phyloP scores from a whole-genome alignment of 1,284 basidiomycete genomes.

The Microbotryum silenes-acaulis region DNA sequence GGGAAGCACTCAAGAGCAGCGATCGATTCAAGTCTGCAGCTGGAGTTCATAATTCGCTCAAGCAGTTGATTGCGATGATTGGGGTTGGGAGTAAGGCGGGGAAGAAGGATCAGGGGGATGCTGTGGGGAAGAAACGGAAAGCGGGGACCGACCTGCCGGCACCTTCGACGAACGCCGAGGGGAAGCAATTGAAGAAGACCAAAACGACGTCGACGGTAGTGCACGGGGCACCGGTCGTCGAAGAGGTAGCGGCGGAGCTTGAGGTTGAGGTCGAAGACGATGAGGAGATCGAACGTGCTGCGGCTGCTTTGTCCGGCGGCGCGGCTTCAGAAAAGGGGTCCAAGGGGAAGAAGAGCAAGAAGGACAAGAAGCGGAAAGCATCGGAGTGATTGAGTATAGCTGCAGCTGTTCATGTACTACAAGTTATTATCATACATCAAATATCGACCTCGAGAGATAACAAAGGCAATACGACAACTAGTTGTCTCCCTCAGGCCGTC shows the following conservation, averaged over 20 bases:
- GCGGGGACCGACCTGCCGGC: slow-evolving; percentile 1
- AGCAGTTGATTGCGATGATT: slow-evolving; percentile 23
- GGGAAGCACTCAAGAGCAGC: slow-evolving; percentile 1
- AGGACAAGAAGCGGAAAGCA: slow-evolving; percentile 18
- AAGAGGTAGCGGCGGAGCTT: slow-evolving; percentile 14
- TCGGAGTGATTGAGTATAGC: not conserved
- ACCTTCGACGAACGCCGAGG: not conserved
- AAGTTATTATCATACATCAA: too few species aligned
- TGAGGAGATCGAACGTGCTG: slow-evolving; percentile 3
- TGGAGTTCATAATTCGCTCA: slow-evolving; percentile 16
- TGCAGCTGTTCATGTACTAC: too few species aligned
- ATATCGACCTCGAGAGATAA: too few species aligned
- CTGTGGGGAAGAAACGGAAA: slow-evolving; percentile 26
- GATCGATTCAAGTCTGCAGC: slow-evolving; percentile 28
- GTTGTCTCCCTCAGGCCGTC: too few species aligned
- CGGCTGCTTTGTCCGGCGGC: not conserved
- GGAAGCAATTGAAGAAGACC: slow-evolving; percentile 13
- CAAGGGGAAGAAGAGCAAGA: slow-evolving; percentile 16
- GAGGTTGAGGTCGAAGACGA: slow-evolving; percentile 10
- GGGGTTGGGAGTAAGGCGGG: not conserved
- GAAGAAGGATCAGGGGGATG: not conserved
- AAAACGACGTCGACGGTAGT: slow-evolving; percentile 2
- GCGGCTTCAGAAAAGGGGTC: slow-evolving; percentile 4
- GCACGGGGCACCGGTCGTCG: slow-evolving; percentile 2
- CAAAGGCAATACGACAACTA: too few species aligned